Conservation (phyloP, 768 basidiomycete species). For the Naematelia aurantialba region DNA sequence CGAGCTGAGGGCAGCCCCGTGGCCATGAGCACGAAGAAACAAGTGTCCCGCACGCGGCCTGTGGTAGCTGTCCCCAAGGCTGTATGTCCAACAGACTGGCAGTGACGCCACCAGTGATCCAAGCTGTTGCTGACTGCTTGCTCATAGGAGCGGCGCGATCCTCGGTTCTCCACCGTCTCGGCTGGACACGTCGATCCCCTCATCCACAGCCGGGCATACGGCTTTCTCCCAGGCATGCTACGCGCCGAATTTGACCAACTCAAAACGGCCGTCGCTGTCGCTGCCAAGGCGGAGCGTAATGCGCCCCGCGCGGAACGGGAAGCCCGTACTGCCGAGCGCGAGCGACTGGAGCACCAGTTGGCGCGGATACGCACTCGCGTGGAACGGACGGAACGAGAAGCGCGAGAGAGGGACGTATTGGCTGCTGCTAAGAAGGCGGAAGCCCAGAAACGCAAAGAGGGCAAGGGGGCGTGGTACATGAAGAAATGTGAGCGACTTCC, state of each 20-base stretch:
- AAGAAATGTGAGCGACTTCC: slow-evolving; percentile 65
- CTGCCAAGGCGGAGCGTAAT: slow-evolving; percentile 56
- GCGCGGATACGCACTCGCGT: slow-evolving; percentile 74
- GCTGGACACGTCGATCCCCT: slow-evolving; percentile 63
- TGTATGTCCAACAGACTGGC: slow-evolving; percentile 54
- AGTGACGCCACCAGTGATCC: too few relatives aligned
- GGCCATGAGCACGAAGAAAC: slow-evolving; percentile 78
- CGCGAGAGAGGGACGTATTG: slow-evolving; percentile 68
- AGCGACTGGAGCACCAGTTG: slow-evolving; percentile 66
- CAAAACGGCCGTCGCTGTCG: slow-evolving; percentile 64
- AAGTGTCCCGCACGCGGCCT: slow-evolving; percentile 67
- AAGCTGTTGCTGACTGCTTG: neutral
- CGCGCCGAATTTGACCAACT: slow-evolving; percentile 63
- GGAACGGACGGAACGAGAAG: slow-evolving; percentile 66
- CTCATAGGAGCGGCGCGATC: slow-evolving; percentile 61
- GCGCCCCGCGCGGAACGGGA: slow-evolving; percentile 41
- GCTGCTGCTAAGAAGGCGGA: slow-evolving; percentile 59
- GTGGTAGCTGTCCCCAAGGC: slow-evolving; percentile 66
- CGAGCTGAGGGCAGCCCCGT: slow-evolving; percentile 59
- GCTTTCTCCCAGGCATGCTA: slow-evolving; percentile 68
- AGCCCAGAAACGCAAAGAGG: slow-evolving; percentile 63
- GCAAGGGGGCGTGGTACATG: slow-evolving; percentile 81
- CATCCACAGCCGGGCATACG: slow-evolving; percentile 67
- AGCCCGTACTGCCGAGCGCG: slow-evolving; percentile 66
- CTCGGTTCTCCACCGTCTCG: slow-evolving; percentile 71